Base-by-base conservation (phyloP, 2,329 filamentous ascomycete genomes). In the Helminthosporium solani region DNA sequence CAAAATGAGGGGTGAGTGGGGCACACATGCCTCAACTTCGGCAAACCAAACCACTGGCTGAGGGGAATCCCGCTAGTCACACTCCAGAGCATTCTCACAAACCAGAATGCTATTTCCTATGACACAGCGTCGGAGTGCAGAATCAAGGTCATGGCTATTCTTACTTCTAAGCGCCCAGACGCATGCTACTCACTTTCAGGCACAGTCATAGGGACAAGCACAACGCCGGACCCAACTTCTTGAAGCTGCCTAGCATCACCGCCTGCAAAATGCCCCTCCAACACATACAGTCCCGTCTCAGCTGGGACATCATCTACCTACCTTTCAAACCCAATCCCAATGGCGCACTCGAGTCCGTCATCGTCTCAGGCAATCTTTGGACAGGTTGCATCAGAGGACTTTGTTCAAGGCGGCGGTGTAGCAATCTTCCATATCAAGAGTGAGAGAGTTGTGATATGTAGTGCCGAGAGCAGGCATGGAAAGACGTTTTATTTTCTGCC, bases 391-490 rank as follows among this genome's bases (percentile, higher is more conserved):
- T 55, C 61, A 30, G 49, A 61, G n/a, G 46, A 63, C 11, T 58
- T 68, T 34, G 56, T 68, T 2, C 50, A 62, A 2, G 63, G 63
- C 14, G 63, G 57, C 3, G 76, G 76, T 12, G 74, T 77, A 0
- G 75, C 75, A 2, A 78, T 78, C 33, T 79, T 78, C 60, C 76
- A 78, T 50, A 53, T 78, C 19, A 72, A 73, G 1, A 67, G 69
- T 7, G 56, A 58, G 5, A 61, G 75, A 31, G 75, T 78, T 1
- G 75, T 78, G 1, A 57, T 79, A 9, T 78, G 76, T 62, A 74
- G 72, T 49, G 73, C 76, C 46, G 58, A 57, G 12, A 64, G 74
- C 42, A 45, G 55, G 7, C 47, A 53, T 3, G 63, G 56, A 3
- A 49, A 42, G 18, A 58, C 61, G 19, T 74, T 73, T 53, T 77